Conservation (phyloP, 495 filamentous ascomycete species). For the Aspergillus panamensis region DNA sequence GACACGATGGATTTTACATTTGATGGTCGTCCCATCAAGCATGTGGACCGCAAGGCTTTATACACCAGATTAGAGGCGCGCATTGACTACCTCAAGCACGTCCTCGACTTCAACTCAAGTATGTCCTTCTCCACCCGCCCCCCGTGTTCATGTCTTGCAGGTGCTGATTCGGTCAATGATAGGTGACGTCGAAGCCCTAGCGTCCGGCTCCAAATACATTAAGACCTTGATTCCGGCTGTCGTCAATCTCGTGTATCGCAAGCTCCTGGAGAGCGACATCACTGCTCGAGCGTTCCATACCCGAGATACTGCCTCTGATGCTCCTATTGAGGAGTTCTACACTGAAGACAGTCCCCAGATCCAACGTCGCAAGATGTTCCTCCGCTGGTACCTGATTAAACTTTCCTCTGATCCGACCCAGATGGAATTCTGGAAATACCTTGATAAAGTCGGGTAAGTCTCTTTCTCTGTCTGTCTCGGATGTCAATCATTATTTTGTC, state of each 20-base stretch:
- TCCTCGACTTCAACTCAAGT: constrained; percentile 70
- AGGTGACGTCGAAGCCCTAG: constrained; percentile 67
- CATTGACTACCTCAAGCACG: constrained; percentile 66
- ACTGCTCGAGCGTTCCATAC: constrained; percentile 69
- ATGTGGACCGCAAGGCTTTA: constrained; percentile 65
- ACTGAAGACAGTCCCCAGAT: constrained; percentile 67
- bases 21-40: constrained; percentile 36
- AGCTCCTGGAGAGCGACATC: constrained; percentile 71
- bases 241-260: constrained; percentile 71
- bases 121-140: constrained; percentile 23
- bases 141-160: not conserved
- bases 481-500: not conserved
- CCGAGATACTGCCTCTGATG: constrained; percentile 59
- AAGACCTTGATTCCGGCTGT: constrained; percentile 66
- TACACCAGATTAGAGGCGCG: constrained; percentile 65
- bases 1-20: constrained; percentile 23
- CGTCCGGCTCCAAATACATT: constrained; percentile 65
- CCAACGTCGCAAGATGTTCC: constrained; percentile 70
- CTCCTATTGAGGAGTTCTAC: constrained; percentile 56
- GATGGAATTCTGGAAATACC: constrained; percentile 74
- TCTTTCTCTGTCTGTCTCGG: not conserved
- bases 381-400: constrained; percentile 65
- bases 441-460: constrained; percentile 68
- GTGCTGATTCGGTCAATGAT: not conserved
- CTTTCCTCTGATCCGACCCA: constrained; percentile 66